Percentiles rank a stretch among this genome's conserved stretches.
Conservation (phyloP, 768 basidiomycete genomes). For the Lanmaoa pseudosensibilis region DNA sequence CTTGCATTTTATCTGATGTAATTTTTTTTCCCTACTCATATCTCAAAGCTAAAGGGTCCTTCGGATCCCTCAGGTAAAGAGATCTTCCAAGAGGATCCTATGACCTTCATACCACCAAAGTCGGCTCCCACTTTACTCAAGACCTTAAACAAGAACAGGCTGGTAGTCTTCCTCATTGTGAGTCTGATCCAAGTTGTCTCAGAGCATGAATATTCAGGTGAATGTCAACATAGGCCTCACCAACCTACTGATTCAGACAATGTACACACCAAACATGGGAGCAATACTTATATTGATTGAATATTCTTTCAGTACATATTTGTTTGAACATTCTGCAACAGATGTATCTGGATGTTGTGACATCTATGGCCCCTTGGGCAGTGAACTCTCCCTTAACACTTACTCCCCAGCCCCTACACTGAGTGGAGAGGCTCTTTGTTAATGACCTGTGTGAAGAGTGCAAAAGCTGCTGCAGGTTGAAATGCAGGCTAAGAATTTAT, state of each 20-base stretch:
- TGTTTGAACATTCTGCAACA: slow-evolving; percentile 57
- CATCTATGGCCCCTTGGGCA: not conserved
- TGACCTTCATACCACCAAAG: slow-evolving; percentile 12
- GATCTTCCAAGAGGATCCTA: slow-evolving; percentile 28
- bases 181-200: slow-evolving; percentile 31
- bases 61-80: slow-evolving; percentile 24
- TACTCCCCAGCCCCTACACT: slow-evolving; percentile 26
- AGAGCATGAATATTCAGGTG: slow-evolving; percentile 48
- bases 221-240: slow-evolving; percentile 84
- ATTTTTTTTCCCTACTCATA: slow-evolving; percentile 56
- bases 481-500: slow-evolving; percentile 51
- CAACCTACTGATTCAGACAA: slow-evolving; percentile 77
- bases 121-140: slow-evolving; percentile 59
- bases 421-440: slow-evolving; percentile 54
- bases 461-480: slow-evolving; percentile 56
- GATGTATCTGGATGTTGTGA: slow-evolving; percentile 35
- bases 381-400: not conserved
- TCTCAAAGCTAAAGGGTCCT: slow-evolving; percentile 27
- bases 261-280: slow-evolving; percentile 60
- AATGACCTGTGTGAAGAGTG: slow-evolving; percentile 59
- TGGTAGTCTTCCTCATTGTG: slow-evolving; percentile 80
- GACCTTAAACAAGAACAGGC: slow-evolving; percentile 79
- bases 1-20: slow-evolving; percentile 79
- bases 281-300: slow-evolving; percentile 62
- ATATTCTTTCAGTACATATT: slow-evolving; percentile 60